phyloP scores from a whole-genome alignment of 1,284 basidiomycete genomes.

The Sporisorium exsertum region DNA sequence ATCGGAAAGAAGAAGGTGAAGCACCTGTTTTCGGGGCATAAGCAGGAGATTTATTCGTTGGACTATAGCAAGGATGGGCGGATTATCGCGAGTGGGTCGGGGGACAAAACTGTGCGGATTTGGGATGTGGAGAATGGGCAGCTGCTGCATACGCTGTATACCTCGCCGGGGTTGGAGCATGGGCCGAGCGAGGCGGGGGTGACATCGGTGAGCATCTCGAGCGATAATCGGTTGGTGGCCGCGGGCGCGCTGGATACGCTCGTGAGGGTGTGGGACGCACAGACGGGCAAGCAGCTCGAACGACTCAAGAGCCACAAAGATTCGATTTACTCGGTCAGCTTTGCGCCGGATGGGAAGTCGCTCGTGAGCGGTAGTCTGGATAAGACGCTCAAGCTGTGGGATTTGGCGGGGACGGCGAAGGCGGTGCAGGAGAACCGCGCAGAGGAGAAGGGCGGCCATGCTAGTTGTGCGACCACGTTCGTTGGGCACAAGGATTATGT shows the following conservation, averaged over 20 bases:
- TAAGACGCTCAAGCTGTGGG: slow-evolving; percentile 89
- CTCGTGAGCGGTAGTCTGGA: slow-evolving; percentile 86
- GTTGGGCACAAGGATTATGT: slow-evolving; percentile 90
- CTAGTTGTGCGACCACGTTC: slow-evolving; percentile 80
- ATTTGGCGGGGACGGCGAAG: slow-evolving; percentile 74
- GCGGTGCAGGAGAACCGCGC: slow-evolving; percentile 56
- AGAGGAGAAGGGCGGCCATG: slow-evolving; percentile 65
- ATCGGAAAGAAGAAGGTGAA: slow-evolving; percentile 75
- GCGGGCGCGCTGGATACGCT: slow-evolving; percentile 85
- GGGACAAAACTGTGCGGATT: slow-evolving; percentile 87
- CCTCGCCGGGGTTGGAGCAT: slow-evolving; percentile 70
- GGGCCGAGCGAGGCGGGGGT: slow-evolving; percentile 80
- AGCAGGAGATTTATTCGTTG: slow-evolving; percentile 89
- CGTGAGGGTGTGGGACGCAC: slow-evolving; percentile 87
- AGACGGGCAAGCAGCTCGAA: slow-evolving; percentile 79
- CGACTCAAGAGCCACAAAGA: slow-evolving; percentile 83
- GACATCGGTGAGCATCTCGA: slow-evolving; percentile 79
- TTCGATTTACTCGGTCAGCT: slow-evolving; percentile 85
- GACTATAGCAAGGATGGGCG: slow-evolving; percentile 83
- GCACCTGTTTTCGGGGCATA: slow-evolving; percentile 83
- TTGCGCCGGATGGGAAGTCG: slow-evolving; percentile 82
- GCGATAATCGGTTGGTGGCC: slow-evolving; percentile 82
- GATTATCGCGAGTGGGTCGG: slow-evolving; percentile 86
- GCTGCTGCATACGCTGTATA: slow-evolving; percentile 65
- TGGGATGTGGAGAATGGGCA: slow-evolving; percentile 82